Evolutionary conservation across 768 basidiomycete genomes (phyloP).

Genomic region (Strobilomyces confusus): DNA sequence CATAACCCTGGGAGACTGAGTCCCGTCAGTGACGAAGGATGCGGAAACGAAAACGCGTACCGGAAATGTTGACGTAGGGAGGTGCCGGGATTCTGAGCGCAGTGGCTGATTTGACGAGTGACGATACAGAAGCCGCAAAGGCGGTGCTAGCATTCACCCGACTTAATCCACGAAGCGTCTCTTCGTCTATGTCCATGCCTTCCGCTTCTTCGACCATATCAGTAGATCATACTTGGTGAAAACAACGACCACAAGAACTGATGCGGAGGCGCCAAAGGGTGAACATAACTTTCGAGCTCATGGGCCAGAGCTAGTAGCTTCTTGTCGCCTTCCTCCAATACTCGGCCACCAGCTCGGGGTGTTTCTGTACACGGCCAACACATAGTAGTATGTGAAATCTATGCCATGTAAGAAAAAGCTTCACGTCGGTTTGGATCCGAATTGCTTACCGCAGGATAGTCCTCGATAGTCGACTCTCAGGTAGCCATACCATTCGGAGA

Average conservation of each 20-base stretch:
- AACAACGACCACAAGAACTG: slow-evolving; percentile 4
- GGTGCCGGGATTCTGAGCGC: background rate
- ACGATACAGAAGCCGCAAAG: background rate
- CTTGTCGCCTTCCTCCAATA: slow-evolving; percentile 6
- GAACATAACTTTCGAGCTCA: background rate
- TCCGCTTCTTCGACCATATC: background rate
- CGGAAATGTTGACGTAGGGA: background rate
- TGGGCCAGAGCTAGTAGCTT: slow-evolving; percentile 1
- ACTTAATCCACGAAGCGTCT: background rate
- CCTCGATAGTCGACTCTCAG: background rate
- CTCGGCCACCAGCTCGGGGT: slow-evolving; percentile 5
- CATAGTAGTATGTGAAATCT: too few relatives aligned
- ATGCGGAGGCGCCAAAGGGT: background rate
- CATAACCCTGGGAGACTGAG: background rate
- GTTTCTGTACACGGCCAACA: slow-evolving; percentile 7
- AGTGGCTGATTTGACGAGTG: background rate
- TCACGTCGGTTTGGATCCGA: background rate
- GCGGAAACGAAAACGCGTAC: background rate
- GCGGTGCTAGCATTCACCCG: background rate
- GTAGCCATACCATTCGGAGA: background rate
- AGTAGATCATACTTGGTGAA: slow-evolving; percentile 9
- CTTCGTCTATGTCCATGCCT: background rate
- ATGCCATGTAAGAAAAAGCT: background rate
- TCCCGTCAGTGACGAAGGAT: background rate
- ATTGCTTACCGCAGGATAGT: background rate